Percentiles rank a stretch among this genome's conserved stretches.
Conservation (phyloP, 768 basidiomycete genomes). For the Cyclocybe cylindracea region DNA sequence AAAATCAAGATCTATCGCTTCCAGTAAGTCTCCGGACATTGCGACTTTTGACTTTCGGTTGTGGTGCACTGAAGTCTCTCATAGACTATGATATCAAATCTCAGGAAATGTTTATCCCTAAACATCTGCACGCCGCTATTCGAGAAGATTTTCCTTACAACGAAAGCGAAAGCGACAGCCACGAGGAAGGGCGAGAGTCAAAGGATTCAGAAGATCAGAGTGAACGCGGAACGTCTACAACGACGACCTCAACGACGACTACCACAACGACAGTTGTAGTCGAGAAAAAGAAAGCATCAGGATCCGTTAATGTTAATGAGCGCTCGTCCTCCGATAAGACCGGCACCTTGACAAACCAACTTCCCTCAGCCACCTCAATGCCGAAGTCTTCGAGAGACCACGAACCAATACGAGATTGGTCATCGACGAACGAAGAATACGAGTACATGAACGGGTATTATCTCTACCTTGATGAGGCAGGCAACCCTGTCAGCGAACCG, state of each 20-base stretch:
- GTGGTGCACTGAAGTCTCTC: background rate
- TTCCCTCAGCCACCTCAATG: too few species aligned
- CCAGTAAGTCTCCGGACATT: conserved; percentile 10
- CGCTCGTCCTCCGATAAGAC: background rate
- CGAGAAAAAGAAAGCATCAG: background rate
- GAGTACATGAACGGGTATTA: too few species aligned
- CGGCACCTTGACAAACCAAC: too few species aligned
- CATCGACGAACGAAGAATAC: too few species aligned
- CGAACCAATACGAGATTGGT: too few species aligned
- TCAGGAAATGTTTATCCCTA: background rate
- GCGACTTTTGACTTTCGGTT: background rate
- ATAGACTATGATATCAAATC: conserved; percentile 8
- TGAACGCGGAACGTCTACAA: background rate
- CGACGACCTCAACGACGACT: conserved; percentile 1
- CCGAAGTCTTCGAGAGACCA: too few species aligned
- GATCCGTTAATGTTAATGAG: background rate
- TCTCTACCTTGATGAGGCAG: too few species aligned
- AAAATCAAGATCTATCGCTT: conserved; percentile 14
- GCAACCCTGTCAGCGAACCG: background rate
- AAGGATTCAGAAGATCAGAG: background rate
- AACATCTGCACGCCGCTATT: background rate
- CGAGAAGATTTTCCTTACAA: background rate
- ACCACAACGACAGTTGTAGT: background rate
- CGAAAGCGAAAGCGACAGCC: background rate
- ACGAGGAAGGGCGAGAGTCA: background rate